A percentile compares a stretch with the other conserved stretches of the same genome.
These are phyloP conservation scores for Pueraria montana DNA, from an alignment of 306 rosid genomes.

Conservation along the genomic window DNA sequence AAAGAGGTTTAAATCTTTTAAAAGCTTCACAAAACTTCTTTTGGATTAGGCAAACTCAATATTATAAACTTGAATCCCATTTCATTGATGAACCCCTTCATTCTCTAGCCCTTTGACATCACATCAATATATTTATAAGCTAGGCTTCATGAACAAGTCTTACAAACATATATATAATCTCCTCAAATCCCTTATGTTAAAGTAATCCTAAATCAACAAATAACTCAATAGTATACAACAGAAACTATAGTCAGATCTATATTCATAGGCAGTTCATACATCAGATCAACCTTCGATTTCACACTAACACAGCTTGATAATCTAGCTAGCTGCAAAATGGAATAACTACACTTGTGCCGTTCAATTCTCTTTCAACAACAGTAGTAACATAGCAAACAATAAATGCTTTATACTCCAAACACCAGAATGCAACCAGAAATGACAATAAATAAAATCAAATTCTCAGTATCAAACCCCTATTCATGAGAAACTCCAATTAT, in stretches of 20 bases:
- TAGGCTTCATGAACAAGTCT: constrained; percentile 28
- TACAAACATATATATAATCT: constrained; percentile 4
- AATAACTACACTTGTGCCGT: neutral
- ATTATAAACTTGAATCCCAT: constrained; percentile 38
- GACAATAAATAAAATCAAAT: neutral
- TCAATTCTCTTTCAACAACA: neutral
- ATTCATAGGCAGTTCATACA: constrained; percentile 10
- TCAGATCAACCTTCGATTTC: neutral
- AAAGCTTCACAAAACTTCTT: constrained; percentile 39
- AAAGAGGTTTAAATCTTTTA: constrained; percentile 13
- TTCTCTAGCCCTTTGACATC: constrained; percentile 33
- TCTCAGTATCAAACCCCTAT: constrained; percentile 1
- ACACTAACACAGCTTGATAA: constrained; percentile 20
- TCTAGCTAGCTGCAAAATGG: constrained; percentile 40
- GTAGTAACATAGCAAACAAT: neutral
- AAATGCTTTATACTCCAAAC: neutral
- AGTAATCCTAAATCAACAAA: constrained; percentile 32
- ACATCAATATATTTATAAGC: constrained; percentile 34
- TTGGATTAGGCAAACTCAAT: constrained; percentile 5
- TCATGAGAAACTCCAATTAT: neutral
- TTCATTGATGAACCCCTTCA: constrained; percentile 15
- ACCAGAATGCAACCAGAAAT: neutral
- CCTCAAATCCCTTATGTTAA: constrained; percentile 22
- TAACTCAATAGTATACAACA: constrained; percentile 4
- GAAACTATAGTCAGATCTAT: constrained; percentile 25